Evolutionary conservation across 805 yeast genomes (phyloP), one percentile per base, ranked within the genome.

Genomic region (Wickerhamiella spandovensis): DNA sequence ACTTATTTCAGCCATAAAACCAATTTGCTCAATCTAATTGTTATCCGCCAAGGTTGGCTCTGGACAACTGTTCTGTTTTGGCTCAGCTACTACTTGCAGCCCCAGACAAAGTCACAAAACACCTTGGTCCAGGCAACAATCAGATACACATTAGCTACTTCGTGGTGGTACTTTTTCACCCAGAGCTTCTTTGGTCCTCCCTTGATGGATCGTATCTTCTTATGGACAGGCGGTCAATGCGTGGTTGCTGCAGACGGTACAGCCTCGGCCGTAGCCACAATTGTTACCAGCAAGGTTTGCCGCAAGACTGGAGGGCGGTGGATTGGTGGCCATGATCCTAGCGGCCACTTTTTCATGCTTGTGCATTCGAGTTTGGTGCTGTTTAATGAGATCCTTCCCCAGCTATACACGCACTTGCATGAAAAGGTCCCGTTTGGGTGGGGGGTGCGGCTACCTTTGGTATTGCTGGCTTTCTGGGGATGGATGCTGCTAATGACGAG

Each of bases 261-360:
- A 13, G 50, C 52, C 41, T 58, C 70, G 17, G 68, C 78, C 0
- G 63, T 70, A 1, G 56, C 63, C 21, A 20, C 24, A 15, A 32
- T 48, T n/a, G 21, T 21, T 10, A 44, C 55, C 2, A 51, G 57
- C 44, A 6, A 32, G 20, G 42, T 21, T 1, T 76, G 92, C 63
- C 65, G 92, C 63, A 48, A 61, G 53, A 25, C 75, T 60, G 87
- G 80, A 47, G 82, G 97, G 0, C 51, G 59, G 15, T 84, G 90
- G 92, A 53, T 56, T 7, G 87, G 95, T 0, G 98, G 98, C 0
- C 95, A 87, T 62, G 98, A 92, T 67, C 95, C 97, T 5, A 82
- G 90, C 53, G 98, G 98, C 0, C 98, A 92, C 62, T 82, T 86
- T 1, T 92, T 89, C 58, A 64, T 92, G 42, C 68, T 90, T 44